These are phyloP conservation scores for Eutrema heterophyllum DNA, from an alignment of 345 rosid genomes.

Conservation along the genomic window DNA sequence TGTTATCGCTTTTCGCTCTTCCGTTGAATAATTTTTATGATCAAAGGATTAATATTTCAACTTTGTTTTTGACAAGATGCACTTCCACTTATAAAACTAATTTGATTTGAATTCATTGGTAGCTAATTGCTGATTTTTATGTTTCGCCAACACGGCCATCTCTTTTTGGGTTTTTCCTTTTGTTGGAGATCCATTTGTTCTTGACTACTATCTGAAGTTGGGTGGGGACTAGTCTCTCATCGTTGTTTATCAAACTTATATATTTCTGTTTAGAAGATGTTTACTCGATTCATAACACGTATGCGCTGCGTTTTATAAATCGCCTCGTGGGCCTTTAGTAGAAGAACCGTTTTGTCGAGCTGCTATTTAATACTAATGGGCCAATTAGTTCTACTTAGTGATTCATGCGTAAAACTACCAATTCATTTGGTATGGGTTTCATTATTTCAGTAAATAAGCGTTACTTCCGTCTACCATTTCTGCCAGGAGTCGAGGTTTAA, in stretches of 20 bases:
- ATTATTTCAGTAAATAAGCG: not conserved
- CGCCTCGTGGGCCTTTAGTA: not conserved
- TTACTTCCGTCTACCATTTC: not conserved
- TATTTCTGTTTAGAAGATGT: not conserved
- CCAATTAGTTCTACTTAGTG: not conserved
- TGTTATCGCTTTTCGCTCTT: not conserved
- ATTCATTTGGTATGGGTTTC: not conserved
- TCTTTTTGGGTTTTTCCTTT: not conserved
- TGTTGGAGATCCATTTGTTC: not conserved
- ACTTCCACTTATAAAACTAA: not conserved
- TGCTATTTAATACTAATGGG: not conserved
- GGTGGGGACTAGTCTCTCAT: not conserved
- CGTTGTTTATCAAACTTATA: not conserved
- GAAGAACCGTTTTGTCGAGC: not conserved
- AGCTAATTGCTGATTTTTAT: not conserved
- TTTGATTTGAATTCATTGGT: not conserved
- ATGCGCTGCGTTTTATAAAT: not conserved
- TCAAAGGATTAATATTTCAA: not conserved
- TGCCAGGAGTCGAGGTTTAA: not conserved
- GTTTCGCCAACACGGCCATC: not conserved
- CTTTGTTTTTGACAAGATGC: not conserved
- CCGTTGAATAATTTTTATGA: not conserved
- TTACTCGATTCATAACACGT: not conserved
- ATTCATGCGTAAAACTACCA: not conserved
- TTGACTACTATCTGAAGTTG: not conserved